Base-by-base conservation (phyloP, 192 early-diverging fungal genomes). In the Haplosporangium gracile region DNA sequence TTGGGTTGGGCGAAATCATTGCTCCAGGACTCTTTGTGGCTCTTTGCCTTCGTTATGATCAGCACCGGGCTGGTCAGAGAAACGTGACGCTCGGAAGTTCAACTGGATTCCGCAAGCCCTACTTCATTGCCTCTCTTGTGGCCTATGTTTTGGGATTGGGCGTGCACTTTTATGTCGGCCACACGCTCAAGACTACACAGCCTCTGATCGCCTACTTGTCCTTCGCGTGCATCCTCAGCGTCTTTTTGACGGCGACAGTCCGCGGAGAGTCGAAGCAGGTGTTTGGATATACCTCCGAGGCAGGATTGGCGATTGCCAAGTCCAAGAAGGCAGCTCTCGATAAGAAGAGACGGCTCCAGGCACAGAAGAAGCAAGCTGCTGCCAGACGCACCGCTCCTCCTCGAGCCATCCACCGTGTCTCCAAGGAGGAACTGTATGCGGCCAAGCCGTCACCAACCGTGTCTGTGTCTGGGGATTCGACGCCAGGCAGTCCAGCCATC, bases 1-100 rank as follows among this genome's bases (percentile, higher is more conserved):
- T 99, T 26, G 97, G 97, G 1, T 87, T 99, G 77, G 97, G 97
- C 55, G 98, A 99, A 70, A 99, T 99, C 85, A 96, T 97, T 7
- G 93, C 99, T 60, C 98, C 98, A 5, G 98, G 97, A 72, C 93
- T 99, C 70, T 98, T 97, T 87, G 92, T 97, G 11, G 97, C 97
- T 1, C 91, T 99, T 20, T 97, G 96, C 75, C 83, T 98, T 77
- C 92, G 94, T 76, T 99, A 95, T 87, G 98, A 99, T 90, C 93
- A 97, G 36, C 90, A 94, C 82, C 88, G 88, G 68, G 94, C 93
- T 49, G 90, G 97, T 75, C 85, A 81, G 55, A 83, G 88, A 47
- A 84, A 93, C 26, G 88, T 88, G 11, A 85, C 84, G 9, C 91
- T 91, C 26, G 91, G 92, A 68, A 81, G 85, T 45, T 84, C 93